These are phyloP conservation scores for Pseudoscleropodium purum DNA, from an alignment of 225 moss, liverwort and hornwort genomes.

Conservation along the genomic window DNA sequence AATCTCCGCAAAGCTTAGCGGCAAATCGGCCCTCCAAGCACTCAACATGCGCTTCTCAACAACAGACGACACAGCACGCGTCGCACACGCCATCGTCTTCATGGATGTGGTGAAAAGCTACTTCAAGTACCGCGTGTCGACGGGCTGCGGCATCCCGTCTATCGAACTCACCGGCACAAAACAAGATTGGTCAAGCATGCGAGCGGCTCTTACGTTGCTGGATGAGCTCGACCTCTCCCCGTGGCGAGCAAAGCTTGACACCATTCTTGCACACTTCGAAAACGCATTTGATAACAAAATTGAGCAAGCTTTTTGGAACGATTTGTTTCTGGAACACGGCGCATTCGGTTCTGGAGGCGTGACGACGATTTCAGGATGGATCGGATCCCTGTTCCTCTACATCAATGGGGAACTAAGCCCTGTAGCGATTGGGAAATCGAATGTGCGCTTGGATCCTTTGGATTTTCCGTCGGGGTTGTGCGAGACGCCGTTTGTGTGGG, in stretches of 20 bases:
- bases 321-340: constrained; percentile 5
- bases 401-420: background rate
- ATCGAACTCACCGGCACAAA: constrained; percentile 3
- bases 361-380: constrained; percentile 6
- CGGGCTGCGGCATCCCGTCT: background rate
- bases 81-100: constrained; percentile 17
- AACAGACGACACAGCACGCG: background rate
- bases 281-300: background rate
- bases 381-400: background rate
- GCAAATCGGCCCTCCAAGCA: background rate
- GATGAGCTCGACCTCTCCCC: constrained; percentile 2
- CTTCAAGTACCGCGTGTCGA: background rate
- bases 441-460: background rate
- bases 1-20: constrained; percentile 2
- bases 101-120: constrained; percentile 31
- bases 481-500: background rate
- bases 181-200: background rate
- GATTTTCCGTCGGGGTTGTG: background rate
- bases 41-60: constrained; percentile 2
- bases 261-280: background rate
- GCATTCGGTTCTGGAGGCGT: background rate
- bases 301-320: constrained; percentile 5
- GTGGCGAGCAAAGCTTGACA: background rate
- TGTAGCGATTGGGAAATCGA: background rate
- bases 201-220: background rate